Evolutionary conservation across 2,329 filamentous ascomycete species (phyloP).

Genomic region (Helotiales sp.): DNA sequence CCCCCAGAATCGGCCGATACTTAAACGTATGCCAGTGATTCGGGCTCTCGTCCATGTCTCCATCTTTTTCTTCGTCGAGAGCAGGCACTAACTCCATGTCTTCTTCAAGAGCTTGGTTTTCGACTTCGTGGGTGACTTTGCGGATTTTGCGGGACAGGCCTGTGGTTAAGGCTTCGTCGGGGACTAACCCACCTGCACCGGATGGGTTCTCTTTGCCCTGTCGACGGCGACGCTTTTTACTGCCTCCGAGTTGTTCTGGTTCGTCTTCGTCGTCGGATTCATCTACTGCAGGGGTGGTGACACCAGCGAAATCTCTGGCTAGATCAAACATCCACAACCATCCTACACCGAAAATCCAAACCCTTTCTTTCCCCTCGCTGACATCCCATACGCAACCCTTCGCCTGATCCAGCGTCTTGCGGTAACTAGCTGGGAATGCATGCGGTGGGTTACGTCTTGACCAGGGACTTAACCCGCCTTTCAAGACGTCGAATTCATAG

Average conservation of each 20-base stretch:
- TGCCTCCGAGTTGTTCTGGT: slow-evolving; percentile 41
- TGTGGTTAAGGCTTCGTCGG: slow-evolving; percentile 41
- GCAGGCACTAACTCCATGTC: slow-evolving; percentile 34
- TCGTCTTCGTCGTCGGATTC: slow-evolving; percentile 31
- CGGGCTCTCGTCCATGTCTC: slow-evolving; percentile 16
- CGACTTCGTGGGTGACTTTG: slow-evolving; percentile 48
- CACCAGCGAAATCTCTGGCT: slow-evolving; percentile 63
- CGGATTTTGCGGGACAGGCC: slow-evolving; percentile 47
- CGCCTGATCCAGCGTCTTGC: slow-evolving; percentile 75
- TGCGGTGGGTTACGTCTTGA: slow-evolving; percentile 80
- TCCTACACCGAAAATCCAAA: slow-evolving; percentile 86
- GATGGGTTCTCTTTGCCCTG: slow-evolving; percentile 47
- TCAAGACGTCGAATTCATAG: slow-evolving; percentile 78
- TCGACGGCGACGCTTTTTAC: slow-evolving; percentile 34
- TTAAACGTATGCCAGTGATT: slow-evolving; percentile 81
- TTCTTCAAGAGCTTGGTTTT: slow-evolving; percentile 46
- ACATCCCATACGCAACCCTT: slow-evolving; percentile 88
- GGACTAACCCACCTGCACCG: slow-evolving; percentile 60
- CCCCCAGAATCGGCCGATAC: slow-evolving; percentile 89
- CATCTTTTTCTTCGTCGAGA: slow-evolving; percentile 26
- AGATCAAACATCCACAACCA: slow-evolving; percentile 95
- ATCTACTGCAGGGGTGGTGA: slow-evolving; percentile 45
- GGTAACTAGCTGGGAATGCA: slow-evolving; percentile 75
- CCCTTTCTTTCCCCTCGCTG: slow-evolving; percentile 57
- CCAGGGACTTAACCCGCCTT: slow-evolving; percentile 82